phyloP scores from a whole-genome alignment of 2,329 filamentous ascomycete genomes.

The Torrubiellomyces zombiae region DNA sequence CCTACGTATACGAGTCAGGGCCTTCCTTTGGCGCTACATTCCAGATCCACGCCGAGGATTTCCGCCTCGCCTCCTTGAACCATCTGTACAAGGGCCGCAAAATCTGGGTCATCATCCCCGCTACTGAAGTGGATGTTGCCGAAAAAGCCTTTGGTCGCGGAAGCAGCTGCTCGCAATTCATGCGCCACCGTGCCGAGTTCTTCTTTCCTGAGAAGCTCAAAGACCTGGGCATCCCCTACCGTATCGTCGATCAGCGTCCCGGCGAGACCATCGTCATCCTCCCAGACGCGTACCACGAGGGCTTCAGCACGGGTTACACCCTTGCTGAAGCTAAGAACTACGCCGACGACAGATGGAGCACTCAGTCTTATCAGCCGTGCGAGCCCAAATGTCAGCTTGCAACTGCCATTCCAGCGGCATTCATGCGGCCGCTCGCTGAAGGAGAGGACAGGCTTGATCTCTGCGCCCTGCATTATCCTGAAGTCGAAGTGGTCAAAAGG shows the following conservation, averaged over 20 bases:
- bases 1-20: slow-evolving; percentile 23
- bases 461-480: slow-evolving; percentile 13
- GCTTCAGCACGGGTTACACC: slow-evolving; percentile 24
- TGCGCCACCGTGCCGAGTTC: slow-evolving; percentile 23
- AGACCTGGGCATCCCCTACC: slow-evolving; percentile 20
- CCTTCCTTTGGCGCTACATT: slow-evolving; percentile 21
- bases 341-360: slow-evolving; percentile 18
- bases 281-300: slow-evolving; percentile 23
- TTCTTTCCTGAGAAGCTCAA: slow-evolving; percentile 22
- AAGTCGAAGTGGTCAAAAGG: slow-evolving; percentile 4
- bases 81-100: slow-evolving; percentile 23
- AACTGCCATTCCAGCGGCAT: slow-evolving; percentile 19
- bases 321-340: slow-evolving; percentile 24
- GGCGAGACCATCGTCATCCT: slow-evolving; percentile 23
- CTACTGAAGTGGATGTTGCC: slow-evolving; percentile 17
- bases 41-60: slow-evolving; percentile 24
- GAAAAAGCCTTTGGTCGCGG: slow-evolving; percentile 17
- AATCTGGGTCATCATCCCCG: slow-evolving; percentile 22
- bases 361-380: slow-evolving; percentile 19
- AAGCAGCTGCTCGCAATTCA: slow-evolving; percentile 20
- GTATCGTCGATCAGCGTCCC: slow-evolving; percentile 20
- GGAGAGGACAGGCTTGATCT: slow-evolving; percentile 18
- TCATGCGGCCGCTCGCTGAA: slow-evolving; percentile 14
- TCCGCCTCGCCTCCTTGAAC: slow-evolving; percentile 20
- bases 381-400: slow-evolving; percentile 14